A percentile compares a stretch with the other conserved stretches of the same genome.
phyloP scores from a whole-genome alignment of 2,329 filamentous ascomycete genomes.

The Ceratocystis diversiconidia region DNA sequence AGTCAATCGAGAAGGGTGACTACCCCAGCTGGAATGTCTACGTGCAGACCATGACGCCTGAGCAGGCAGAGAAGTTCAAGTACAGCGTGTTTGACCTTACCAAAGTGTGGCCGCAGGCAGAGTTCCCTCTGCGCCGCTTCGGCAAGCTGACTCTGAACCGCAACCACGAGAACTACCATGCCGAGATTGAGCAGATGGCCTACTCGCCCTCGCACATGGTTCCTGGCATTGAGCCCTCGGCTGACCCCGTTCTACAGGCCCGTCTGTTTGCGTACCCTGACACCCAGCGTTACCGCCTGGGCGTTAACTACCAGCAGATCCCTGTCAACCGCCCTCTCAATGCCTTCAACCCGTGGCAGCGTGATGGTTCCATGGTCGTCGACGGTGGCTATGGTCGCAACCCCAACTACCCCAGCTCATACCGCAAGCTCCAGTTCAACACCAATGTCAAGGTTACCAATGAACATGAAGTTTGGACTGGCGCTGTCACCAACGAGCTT shows the following conservation, averaged over 20 bases:
- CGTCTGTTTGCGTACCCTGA: constrained; percentile 49
- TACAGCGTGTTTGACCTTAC: constrained; percentile 57
- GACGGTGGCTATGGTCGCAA: constrained; percentile 50
- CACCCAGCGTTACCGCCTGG: constrained; percentile 48
- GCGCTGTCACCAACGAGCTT: constrained; percentile 30
- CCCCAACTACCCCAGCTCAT: constrained; percentile 43
- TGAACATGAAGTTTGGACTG: constrained; percentile 35
- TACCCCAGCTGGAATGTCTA: constrained; percentile 50
- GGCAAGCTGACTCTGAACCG: constrained; percentile 50
- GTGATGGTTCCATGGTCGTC: constrained; percentile 56
- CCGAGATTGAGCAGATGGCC: constrained; percentile 53
- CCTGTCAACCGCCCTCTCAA: constrained; percentile 44
- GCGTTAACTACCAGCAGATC: constrained; percentile 50
- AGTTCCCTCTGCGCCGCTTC: constrained; percentile 46
- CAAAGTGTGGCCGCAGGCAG: constrained; percentile 51
- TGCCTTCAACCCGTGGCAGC: constrained; percentile 54
- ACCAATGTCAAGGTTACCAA: constrained; percentile 27
- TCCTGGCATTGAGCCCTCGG: constrained; percentile 46
- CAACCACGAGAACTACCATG: constrained; percentile 54
- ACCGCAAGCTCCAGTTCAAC: constrained; percentile 32
- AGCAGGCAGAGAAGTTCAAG: constrained; percentile 44
- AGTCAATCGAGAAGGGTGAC: constrained; percentile 46
- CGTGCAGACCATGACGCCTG: constrained; percentile 47
- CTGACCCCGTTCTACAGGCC: constrained; percentile 48
- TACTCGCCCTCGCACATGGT: constrained; percentile 53